Base-by-base conservation (phyloP, 805 yeast genomes). In the Komagataella pseudopastoris region DNA sequence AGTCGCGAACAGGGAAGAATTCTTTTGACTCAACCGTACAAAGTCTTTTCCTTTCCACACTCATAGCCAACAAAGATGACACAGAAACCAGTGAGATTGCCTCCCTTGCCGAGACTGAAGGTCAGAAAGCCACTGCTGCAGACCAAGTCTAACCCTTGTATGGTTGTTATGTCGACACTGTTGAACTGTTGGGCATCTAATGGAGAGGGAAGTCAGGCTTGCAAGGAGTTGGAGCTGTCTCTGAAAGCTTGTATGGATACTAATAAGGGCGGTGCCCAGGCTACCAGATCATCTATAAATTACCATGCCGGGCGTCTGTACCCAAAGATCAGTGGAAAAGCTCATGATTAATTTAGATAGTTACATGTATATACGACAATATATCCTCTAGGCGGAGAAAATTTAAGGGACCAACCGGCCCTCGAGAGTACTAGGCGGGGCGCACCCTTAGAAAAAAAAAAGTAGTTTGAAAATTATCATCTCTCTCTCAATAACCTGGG, bases 171-270 rank as follows among this genome's bases (percentile, higher is more conserved):
- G 90, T 82, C 93, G 1, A 83, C 87, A 49, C 74, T 90, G 64
- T 71, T 90, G 58, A 87, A 85, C 73, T 90, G 98, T 70, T 90
- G 98, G 98, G 95, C 96, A 2, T 86, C 96, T 22, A 86, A 88
- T 68, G 91, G 95, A 49, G 95, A 88, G 66, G 90, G 93, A 54
- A 71, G 83, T 20, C 69, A 74, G 8, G 74, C 70, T 48, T 90
- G 98, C 68, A 71, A 75, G 22, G 71, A 70, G 6, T 67, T 87
- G 48, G 95, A 84, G 61, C 64, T 67, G 43, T 88, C 86, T 54
- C 75, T 89, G 63, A 87, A 87, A 61, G 67, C 67, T 12, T 90
- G 96, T 63, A 85, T 88, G 84, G 78, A 71, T 49, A 68, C 48
- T 17, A 68, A 18, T 64, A 64, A 45, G 48, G 23, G 53, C 50